Percentiles rank a stretch among this genome's conserved stretches.
phyloP scores from a whole-genome alignment of 2,329 filamentous ascomycete genomes.

The Phialocephala subalpina region DNA sequence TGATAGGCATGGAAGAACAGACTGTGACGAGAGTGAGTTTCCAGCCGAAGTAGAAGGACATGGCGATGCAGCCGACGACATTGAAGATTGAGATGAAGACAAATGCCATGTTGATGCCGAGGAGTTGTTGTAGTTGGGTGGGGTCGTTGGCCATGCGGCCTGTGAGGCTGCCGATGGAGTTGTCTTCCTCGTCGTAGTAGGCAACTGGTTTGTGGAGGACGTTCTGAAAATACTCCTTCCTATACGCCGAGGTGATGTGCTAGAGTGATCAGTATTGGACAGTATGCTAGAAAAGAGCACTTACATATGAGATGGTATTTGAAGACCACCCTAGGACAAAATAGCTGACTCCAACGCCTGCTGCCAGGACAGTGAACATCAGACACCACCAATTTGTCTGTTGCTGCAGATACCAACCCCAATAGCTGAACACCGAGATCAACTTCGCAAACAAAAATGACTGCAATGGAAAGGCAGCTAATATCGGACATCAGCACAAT shows the following conservation, averaged over 20 bases:
- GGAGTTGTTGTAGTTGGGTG: conserved; percentile 57
- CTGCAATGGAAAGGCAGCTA: conserved; percentile 45
- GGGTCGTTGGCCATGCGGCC: conserved; percentile 56
- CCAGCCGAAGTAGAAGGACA: conserved; percentile 79
- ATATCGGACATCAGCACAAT: conserved; percentile 31
- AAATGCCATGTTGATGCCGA: conserved; percentile 59
- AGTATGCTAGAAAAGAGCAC: conserved; percentile 24
- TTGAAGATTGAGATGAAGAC: conserved; percentile 71
- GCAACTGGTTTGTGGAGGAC: conserved; percentile 51
- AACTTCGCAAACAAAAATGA: conserved; percentile 45
- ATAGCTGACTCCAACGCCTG: conserved; percentile 48
- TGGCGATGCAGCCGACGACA: conserved; percentile 68
- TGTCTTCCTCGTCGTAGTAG: conserved; percentile 54
- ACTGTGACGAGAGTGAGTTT: conserved; percentile 75
- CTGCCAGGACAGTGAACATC: conserved; percentile 57
- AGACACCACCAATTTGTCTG: conserved; percentile 53
- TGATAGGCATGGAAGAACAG: conserved; percentile 63
- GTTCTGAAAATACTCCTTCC: conserved; percentile 53
- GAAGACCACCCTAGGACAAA: conserved; percentile 46
- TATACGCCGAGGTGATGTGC: conserved; percentile 47
- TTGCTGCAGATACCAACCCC: conserved; percentile 32
- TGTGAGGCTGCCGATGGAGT: conserved; percentile 56
- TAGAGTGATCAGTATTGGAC: conserved; percentile 19
- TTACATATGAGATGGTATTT: conserved; percentile 48
- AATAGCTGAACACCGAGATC: conserved; percentile 47